These are phyloP conservation scores for Uncinocarpus reesii DNA, from an alignment of 2,329 filamentous ascomycete species.

Conservation along the genomic window DNA sequence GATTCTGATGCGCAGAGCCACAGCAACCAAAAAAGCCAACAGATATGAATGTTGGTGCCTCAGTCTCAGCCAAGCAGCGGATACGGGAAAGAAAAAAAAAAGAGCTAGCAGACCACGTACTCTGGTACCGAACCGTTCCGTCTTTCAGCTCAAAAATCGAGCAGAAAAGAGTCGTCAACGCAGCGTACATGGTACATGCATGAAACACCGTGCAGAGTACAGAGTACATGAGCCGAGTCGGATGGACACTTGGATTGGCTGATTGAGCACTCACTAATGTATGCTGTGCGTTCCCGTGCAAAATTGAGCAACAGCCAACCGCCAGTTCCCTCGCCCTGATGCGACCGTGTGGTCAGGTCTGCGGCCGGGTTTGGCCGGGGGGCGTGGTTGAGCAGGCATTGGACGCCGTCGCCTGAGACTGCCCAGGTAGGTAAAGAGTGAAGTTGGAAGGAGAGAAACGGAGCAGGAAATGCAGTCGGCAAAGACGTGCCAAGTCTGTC, in stretches of 20 bases:
- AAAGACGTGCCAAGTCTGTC: not conserved
- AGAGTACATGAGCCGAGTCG: not conserved
- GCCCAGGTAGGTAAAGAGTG: not conserved
- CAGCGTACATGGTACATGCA: too few species aligned
- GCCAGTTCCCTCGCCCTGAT: not conserved
- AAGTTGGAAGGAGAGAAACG: not conserved
- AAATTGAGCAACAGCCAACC: conserved; percentile 3
- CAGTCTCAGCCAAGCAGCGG: not conserved
- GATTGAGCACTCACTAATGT: conserved; percentile 3
- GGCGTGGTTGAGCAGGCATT: not conserved
- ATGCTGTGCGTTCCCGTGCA: conserved; percentile 11
- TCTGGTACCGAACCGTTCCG: too few species aligned
- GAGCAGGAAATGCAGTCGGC: not conserved
- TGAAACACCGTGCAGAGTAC: not conserved
- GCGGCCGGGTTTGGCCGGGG: not conserved
- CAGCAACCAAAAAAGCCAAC: not conserved
- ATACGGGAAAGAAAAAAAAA: too few species aligned
- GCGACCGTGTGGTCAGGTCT: conserved; percentile 4
- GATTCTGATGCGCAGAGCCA: too few species aligned
- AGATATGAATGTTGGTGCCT: not conserved
- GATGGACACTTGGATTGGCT: not conserved
- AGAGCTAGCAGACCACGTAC: not conserved
- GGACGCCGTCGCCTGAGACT: not conserved
- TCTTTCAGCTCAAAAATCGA: too few species aligned
- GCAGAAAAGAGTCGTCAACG: too few species aligned